Base-by-base conservation (phyloP, 1,284 basidiomycete genomes). In the Pseudozyma tsukubaensis region DNA sequence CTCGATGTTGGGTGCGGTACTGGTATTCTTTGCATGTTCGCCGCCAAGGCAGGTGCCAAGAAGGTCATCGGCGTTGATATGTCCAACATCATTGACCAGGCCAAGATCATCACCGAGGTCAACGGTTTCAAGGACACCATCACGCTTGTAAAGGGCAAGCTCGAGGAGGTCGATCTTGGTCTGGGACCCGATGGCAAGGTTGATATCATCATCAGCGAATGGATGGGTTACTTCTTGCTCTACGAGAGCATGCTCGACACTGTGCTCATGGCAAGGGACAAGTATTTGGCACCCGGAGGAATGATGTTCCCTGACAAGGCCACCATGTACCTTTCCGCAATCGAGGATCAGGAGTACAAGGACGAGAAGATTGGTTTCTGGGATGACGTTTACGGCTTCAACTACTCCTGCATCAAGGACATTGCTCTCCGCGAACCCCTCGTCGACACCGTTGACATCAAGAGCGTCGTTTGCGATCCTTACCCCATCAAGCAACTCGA, bases 201-300 rank as follows among this genome's bases (percentile, higher is more conserved):
- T 83, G 97, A 99, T 85, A 97, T 99, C 86, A 98, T 99, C 87
- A 94, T 99, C 85, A 98, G 95, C 66, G 97, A 99, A 86, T 97
- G 94, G 94, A 97, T 97, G 94, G 94, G 94, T 49, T 87, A 86
- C 84, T 86, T 87, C 81, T 78, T 87, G 50, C 89, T 99, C 24
- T 99, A 99, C 88, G 97, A 99, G 86, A 96, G 94, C 84, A 99
- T 99, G 97, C 90, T 99, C 75, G 96, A 99, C 87, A 97, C 96
- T 45, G 97, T 99, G 55, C 90, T 99, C 36, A 88, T 96, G 58
- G 97, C 97, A 14, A 90, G 97, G 67, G 97, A 99, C 89, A 93
- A 93, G 86, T 99, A 97, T 88, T 90, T 99, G 75, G 86, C 72
- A 12, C 90, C 91, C 45, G 92, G 87, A 56, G 97, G 97, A 52